Conservation (phyloP, 2,329 filamentous ascomycete genomes). For the Aspergillus proliferans region DNA sequence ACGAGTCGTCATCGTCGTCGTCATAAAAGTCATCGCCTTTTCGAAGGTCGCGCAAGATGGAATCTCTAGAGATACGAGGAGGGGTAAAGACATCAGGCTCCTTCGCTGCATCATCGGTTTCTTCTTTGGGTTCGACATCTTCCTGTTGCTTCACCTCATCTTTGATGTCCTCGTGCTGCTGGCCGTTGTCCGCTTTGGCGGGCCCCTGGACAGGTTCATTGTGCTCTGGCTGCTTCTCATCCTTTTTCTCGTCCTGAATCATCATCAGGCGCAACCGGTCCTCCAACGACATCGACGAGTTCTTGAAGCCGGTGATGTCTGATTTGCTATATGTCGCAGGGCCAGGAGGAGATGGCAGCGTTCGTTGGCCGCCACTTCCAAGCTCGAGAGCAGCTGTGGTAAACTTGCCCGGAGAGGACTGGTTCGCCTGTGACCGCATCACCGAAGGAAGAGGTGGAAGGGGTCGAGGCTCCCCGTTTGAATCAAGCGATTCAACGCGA, state of each 20-base stretch:
- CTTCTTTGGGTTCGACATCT: slow-evolving; percentile 11
- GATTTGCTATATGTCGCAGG: slow-evolving; percentile 64
- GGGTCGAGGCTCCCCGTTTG: slow-evolving; percentile 75
- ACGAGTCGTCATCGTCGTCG: slow-evolving; percentile 52
- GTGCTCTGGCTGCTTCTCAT: not conserved
- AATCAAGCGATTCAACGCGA: slow-evolving; percentile 67
- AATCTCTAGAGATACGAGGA: slow-evolving; percentile 82
- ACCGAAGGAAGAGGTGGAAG: slow-evolving; percentile 73
- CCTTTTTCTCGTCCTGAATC: slow-evolving; percentile 56
- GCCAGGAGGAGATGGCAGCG: slow-evolving; percentile 64
- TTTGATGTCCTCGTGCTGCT: slow-evolving; percentile 2
- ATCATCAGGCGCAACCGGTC: slow-evolving; percentile 85
- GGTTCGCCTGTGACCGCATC: slow-evolving; percentile 27
- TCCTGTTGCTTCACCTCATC: slow-evolving; percentile 22
- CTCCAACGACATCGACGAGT: slow-evolving; percentile 73
- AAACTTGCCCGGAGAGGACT: slow-evolving; percentile 56
- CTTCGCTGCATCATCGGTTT: slow-evolving; percentile 46
- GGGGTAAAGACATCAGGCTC: slow-evolving; percentile 58
- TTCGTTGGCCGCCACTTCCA: slow-evolving; percentile 60
- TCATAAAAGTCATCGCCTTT: slow-evolving; percentile 52
- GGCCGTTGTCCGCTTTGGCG: not conserved
- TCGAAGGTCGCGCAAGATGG: slow-evolving; percentile 83
- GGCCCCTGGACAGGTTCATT: slow-evolving; percentile 1
- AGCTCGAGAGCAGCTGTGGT: slow-evolving; percentile 68
- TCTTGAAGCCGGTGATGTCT: slow-evolving; percentile 70